Conservation (phyloP, 805 yeast species). For the Sugiyamaella mastotermitis region DNA sequence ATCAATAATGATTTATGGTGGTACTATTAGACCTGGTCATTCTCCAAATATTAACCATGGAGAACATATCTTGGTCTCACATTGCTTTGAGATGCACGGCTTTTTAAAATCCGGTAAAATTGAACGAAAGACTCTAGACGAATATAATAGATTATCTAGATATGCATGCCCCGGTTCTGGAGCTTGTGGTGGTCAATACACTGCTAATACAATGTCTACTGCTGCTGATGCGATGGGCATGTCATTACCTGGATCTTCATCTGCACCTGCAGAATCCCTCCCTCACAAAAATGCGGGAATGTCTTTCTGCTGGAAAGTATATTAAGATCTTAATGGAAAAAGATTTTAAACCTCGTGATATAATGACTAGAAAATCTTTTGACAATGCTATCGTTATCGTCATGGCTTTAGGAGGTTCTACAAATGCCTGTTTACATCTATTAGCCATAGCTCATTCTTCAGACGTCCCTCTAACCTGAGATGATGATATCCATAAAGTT, state of each 20-base stretch:
- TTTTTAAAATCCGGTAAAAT: slow-evolving; percentile 72
- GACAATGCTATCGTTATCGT: slow-evolving; percentile 90
- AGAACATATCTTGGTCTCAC: slow-evolving; percentile 75
- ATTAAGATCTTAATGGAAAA: slow-evolving; percentile 68
- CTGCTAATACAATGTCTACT: slow-evolving; percentile 97
- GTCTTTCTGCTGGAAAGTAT: slow-evolving; percentile 76
- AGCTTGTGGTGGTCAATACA: slow-evolving; percentile 99
- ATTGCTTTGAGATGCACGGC: slow-evolving; percentile 93
- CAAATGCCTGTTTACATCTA: slow-evolving; percentile 89
- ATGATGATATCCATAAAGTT: slow-evolving; percentile 91
- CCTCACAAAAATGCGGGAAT: slow-evolving; percentile 69
- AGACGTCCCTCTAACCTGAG: slow-evolving; percentile 73
- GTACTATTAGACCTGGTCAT: slow-evolving; percentile 81
- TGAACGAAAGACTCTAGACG: slow-evolving; percentile 65
- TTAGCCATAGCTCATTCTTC: slow-evolving; percentile 88
- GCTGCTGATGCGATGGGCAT: slow-evolving; percentile 95
- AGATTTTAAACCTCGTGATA: slow-evolving; percentile 79
- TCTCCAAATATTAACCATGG: slow-evolving; percentile 38
- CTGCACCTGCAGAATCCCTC: slow-evolving; percentile 80
- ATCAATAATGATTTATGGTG: slow-evolving; percentile 83
- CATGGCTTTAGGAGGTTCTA: slow-evolving; percentile 95
- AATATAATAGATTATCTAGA: slow-evolving; percentile 71
- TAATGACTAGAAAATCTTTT: slow-evolving; percentile 83
- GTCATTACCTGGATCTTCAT: slow-evolving; percentile 85
- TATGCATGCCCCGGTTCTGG: slow-evolving; percentile 97